Percentiles rank a stretch among this genome's conserved stretches.
Conservation (phyloP, 1,284 basidiomycete species). For the Inonotus hispidus region DNA sequence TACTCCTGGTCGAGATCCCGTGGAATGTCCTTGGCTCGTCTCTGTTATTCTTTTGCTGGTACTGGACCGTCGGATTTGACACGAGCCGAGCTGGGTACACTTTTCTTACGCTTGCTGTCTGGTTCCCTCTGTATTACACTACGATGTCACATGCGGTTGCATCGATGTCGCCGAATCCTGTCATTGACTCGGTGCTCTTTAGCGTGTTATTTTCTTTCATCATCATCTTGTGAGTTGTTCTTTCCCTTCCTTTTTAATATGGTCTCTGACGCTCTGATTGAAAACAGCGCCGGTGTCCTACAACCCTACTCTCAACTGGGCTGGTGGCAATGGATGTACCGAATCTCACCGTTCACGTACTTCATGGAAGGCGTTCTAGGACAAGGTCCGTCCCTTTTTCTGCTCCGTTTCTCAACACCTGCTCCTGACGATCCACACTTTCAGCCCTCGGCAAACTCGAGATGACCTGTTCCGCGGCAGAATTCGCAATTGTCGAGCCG, state of each 20-base stretch:
- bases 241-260: not conserved
- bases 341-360: conserved; percentile 36
- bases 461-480: conserved; percentile 49
- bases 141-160: conserved; percentile 22
- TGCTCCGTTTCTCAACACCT: not conserved
- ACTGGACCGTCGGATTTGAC: conserved; percentile 20
- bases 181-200: conserved; percentile 16
- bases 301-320: conserved; percentile 12
- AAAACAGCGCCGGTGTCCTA: conserved; percentile 11
- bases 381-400: conserved; percentile 8
- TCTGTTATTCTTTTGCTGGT: conserved; percentile 22
- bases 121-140: conserved; percentile 16
- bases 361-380: conserved; percentile 23
- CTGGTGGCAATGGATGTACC: conserved; percentile 21
- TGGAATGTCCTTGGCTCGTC: conserved; percentile 17
- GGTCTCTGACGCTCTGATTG: not conserved
- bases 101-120: conserved; percentile 10
- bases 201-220: conserved; percentile 17
- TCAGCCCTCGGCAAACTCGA: conserved; percentile 40
- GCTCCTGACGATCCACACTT: not conserved
- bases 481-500: conserved; percentile 49
- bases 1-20: conserved; percentile 14
- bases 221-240: conserved; percentile 13
- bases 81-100: conserved; percentile 15
- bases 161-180: conserved; percentile 15